A percentile compares a stretch with the other conserved stretches of the same genome.
Conservation (phyloP, 2,329 filamentous ascomycete genomes). For the Stachybotrys elegans region DNA sequence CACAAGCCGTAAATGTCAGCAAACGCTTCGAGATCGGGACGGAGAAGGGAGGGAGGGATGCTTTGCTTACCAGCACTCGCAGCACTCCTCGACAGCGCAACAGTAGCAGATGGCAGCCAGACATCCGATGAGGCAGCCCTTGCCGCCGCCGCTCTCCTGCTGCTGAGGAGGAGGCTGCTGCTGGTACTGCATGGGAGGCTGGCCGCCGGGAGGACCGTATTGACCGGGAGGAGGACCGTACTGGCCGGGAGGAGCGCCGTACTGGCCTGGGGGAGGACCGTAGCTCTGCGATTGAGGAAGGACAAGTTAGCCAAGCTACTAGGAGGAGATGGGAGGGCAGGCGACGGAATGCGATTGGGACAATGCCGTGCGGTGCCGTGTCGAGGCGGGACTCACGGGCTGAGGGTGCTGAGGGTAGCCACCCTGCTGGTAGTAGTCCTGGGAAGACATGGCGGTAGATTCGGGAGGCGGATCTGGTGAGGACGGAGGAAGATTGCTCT, state of each 20-base stretch:
- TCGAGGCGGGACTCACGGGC: slow-evolving; percentile 25
- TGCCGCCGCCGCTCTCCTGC: slow-evolving; percentile 27
- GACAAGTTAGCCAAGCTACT: no score
- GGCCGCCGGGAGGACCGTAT: slow-evolving; percentile 24
- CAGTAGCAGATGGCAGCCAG: slow-evolving; percentile 46
- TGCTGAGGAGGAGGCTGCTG: slow-evolving; percentile 27
- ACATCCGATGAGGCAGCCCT: slow-evolving; percentile 41
- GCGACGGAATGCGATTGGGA: no score
- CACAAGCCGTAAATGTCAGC: slow-evolving; percentile 5
- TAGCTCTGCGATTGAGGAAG: slow-evolving; percentile 15
- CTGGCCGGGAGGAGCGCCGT: slow-evolving; percentile 19
- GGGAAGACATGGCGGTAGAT: slow-evolving; percentile 28
- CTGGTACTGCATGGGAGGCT: slow-evolving; percentile 40
- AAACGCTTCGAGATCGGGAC: background rate
- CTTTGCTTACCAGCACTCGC: slow-evolving; percentile 41
- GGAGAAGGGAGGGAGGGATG: slow-evolving; percentile 6
- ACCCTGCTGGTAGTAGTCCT: slow-evolving; percentile 35
- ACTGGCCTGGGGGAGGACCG: slow-evolving; percentile 26
- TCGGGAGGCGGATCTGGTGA: background rate
- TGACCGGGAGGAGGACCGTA: slow-evolving; percentile 28
- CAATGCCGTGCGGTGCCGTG: background rate
- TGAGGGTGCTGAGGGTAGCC: slow-evolving; percentile 33
- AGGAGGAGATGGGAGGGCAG: no score
- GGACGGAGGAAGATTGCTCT: background rate
- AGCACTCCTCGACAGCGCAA: slow-evolving; percentile 44